A percentile compares a stretch with the other conserved stretches of the same genome.
phyloP scores from a whole-genome alignment of 192 early-diverging fungal genomes.

The Paraglomus occultum region DNA sequence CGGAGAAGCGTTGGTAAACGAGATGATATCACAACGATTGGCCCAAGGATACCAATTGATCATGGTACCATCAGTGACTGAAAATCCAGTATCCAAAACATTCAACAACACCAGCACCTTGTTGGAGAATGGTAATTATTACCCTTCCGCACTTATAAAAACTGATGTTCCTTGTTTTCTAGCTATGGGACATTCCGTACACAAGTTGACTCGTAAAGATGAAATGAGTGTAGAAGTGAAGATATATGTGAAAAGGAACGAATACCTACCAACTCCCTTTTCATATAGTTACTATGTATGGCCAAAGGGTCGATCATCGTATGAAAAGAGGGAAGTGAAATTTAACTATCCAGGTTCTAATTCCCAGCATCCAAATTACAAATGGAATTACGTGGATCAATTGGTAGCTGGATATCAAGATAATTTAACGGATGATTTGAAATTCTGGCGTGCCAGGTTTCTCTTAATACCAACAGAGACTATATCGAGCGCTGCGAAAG shows the following conservation, averaged over 20 bases:
- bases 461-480: conserved; percentile 81
- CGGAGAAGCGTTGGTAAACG: conserved; percentile 63
- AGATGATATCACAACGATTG: conserved; percentile 87
- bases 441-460: conserved; percentile 90
- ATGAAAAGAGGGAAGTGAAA: conserved; percentile 49
- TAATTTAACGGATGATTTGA: conserved; percentile 69
- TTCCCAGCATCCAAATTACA: conserved; percentile 58
- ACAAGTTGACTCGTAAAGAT: conserved; percentile 65
- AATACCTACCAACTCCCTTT: conserved; percentile 56
- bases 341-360: conserved; percentile 68
- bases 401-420: conserved; percentile 86
- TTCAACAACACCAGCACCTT: conserved; percentile 10
- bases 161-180: conserved; percentile 60
- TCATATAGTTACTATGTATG: conserved; percentile 81
- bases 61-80: conserved; percentile 34
- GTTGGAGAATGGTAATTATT: neutral
- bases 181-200: conserved; percentile 89
- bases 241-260: conserved; percentile 71
- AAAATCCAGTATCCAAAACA: conserved; percentile 17
- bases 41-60: conserved; percentile 93
- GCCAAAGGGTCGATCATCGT: conserved; percentile 70
- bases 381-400: conserved; percentile 95
- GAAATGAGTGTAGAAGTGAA: conserved; percentile 77
- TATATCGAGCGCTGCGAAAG: conserved; percentile 48
- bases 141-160: conserved; percentile 9